Conservation (phyloP, 257 asterid species). For the Eustoma russellianum region DNA sequence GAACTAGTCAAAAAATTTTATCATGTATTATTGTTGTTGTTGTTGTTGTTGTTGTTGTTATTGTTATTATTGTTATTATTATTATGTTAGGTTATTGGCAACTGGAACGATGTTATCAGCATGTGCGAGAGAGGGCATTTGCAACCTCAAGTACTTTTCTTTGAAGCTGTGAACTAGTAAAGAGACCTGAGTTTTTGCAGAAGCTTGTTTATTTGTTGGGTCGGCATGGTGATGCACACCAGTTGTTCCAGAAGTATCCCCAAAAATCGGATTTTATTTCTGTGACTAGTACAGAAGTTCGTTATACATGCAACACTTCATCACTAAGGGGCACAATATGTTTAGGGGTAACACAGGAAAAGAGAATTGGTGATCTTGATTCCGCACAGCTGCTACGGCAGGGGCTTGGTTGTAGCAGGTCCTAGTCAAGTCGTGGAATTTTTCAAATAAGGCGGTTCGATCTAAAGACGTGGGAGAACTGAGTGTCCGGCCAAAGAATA, state of each 20-base stretch:
- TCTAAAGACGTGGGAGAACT: neutral
- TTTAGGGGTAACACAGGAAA: no score
- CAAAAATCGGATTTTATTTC: slow-evolving; percentile 1
- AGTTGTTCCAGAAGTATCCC: slow-evolving; percentile 2
- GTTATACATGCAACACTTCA: slow-evolving; percentile 8
- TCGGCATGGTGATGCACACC: slow-evolving; percentile 12
- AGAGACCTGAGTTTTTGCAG: slow-evolving; percentile 10
- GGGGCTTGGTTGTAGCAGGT: slow-evolving; percentile 5
- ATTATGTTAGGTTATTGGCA: slow-evolving; percentile 57
- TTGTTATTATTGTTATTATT: neutral
- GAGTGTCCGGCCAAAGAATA: neutral
- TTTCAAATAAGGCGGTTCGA: no score
- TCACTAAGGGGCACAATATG: no score
- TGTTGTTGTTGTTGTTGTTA: no score
- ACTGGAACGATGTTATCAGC: slow-evolving; percentile 76
- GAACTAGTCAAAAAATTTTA: no score
- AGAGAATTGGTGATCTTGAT: no score
- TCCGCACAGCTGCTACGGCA: neutral
- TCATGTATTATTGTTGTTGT: no score
- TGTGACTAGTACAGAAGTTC: slow-evolving; percentile 23
- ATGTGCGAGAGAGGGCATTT: slow-evolving; percentile 89
- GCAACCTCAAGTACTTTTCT: slow-evolving; percentile 93
- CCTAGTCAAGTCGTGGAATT: slow-evolving; percentile 2
- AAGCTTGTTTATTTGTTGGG: slow-evolving; percentile 18
- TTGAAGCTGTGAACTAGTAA: slow-evolving; percentile 61